phyloP scores from a whole-genome alignment of 2,329 filamentous ascomycete species.

The Aspergillus oerlinghausenensis region DNA sequence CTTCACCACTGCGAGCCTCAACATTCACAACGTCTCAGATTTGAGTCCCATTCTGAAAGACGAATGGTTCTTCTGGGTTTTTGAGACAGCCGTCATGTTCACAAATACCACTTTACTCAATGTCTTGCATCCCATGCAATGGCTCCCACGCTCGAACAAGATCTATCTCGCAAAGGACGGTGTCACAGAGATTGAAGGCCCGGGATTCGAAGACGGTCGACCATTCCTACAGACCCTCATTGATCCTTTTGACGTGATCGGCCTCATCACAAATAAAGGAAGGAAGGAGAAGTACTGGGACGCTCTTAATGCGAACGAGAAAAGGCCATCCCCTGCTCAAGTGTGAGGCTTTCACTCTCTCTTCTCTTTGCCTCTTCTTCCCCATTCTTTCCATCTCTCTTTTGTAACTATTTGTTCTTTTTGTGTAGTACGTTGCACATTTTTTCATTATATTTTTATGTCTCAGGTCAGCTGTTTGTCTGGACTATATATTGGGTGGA shows the following conservation, averaged over 20 bases:
- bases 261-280: conserved; percentile 32
- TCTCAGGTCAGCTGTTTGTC: neutral
- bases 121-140: conserved; percentile 48
- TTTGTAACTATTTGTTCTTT: neutral
- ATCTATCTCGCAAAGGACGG: conserved; percentile 50
- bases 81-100: conserved; percentile 51
- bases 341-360: neutral
- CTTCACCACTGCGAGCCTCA: conserved; percentile 31
- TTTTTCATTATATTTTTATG: neutral
- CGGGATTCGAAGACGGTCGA: conserved; percentile 47
- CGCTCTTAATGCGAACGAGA: neutral
- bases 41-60: conserved; percentile 35
- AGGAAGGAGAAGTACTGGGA: conserved; percentile 41
- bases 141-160: conserved; percentile 47
- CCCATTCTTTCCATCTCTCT: neutral
- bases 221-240: conserved; percentile 41
- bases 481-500: neutral
- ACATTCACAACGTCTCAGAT: conserved; percentile 31
- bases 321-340: neutral
- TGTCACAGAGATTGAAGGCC: conserved; percentile 48
- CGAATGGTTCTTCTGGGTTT: conserved; percentile 53
- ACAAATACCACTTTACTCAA: conserved; percentile 50
- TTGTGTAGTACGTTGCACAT: neutral
- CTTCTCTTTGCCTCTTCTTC: neutral
- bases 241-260: conserved; percentile 41